Conservation (phyloP, 352 stramenopile species). For the Globisporangium carolinianum region DNA sequence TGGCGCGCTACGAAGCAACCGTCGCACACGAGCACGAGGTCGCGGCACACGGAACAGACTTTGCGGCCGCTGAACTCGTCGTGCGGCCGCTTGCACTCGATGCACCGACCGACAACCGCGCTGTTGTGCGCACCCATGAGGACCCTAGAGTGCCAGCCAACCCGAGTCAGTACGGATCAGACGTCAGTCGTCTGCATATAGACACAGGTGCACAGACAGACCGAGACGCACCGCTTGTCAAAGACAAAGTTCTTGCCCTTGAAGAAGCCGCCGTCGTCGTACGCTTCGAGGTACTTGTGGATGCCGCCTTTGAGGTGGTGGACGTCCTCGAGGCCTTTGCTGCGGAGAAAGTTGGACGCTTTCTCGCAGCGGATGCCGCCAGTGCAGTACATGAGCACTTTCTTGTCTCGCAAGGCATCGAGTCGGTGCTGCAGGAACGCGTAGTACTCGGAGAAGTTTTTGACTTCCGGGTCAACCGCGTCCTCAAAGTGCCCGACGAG, state of each 20-base stretch:
- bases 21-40: slow-evolving; percentile 65
- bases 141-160: slow-evolving; percentile 20
- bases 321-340: slow-evolving; percentile 43
- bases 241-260: slow-evolving; percentile 79
- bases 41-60: slow-evolving; percentile 65
- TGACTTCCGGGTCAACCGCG: slow-evolving; percentile 55
- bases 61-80: slow-evolving; percentile 67
- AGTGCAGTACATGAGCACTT: slow-evolving; percentile 77
- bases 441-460: slow-evolving; percentile 77
- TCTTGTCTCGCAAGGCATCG: slow-evolving; percentile 61
- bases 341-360: slow-evolving; percentile 60
- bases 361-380: slow-evolving; percentile 76
- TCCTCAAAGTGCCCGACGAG: slow-evolving; percentile 68
- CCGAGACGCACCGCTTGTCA: slow-evolving; percentile 50
- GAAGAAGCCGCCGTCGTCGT: slow-evolving; percentile 54
- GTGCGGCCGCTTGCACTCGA: slow-evolving; percentile 43
- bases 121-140: slow-evolving; percentile 50
- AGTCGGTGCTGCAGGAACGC: slow-evolving; percentile 50
- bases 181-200: neutral
- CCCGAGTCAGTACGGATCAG: neutral
- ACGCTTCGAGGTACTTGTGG: slow-evolving; percentile 68
- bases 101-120: slow-evolving; percentile 67
- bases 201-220: slow-evolving; percentile 1
- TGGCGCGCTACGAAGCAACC: slow-evolving; percentile 47
- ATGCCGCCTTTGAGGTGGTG: slow-evolving; percentile 70